Conservation (phyloP, 371 early-diverging fungal genomes). For the Mortierella polycephala region DNA sequence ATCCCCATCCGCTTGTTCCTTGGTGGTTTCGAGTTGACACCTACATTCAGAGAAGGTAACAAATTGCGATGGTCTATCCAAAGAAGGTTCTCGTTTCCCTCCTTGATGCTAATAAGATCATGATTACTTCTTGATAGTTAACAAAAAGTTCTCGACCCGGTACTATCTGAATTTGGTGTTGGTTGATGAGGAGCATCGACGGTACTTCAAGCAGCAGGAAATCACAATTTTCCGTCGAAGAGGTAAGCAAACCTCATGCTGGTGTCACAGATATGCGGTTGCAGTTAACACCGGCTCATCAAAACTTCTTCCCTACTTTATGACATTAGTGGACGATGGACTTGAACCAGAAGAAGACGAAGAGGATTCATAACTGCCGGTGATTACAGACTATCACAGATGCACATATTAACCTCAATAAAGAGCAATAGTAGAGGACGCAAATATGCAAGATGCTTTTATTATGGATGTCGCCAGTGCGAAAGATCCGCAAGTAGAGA, state of each 20-base stretch:
- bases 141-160: slow-evolving; percentile 97
- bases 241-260: slow-evolving; percentile 5
- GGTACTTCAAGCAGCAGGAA: slow-evolving; percentile 98
- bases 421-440: no score
- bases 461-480: no score
- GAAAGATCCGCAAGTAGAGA: no score
- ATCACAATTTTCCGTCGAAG: slow-evolving; percentile 83
- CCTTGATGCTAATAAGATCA: not conserved
- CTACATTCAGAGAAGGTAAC: slow-evolving; percentile 71
- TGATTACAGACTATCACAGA: not conserved
- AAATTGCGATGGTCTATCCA: no score
- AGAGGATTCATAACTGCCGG: not conserved
- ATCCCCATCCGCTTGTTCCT: slow-evolving; percentile 98
- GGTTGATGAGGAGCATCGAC: slow-evolving; percentile 97
- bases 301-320: not conserved
- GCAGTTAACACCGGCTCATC: no score
- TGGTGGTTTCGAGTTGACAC: slow-evolving; percentile 96
- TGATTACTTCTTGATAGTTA: slow-evolving; percentile 58
- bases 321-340: slow-evolving; percentile 50
- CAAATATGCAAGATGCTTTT: no score
- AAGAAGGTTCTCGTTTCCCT: not conserved
- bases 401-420: not conserved
- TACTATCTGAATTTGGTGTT: slow-evolving; percentile 97
- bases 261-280: no score
- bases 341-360: slow-evolving; percentile 44